Conservation (phyloP, 2,329 filamentous ascomycete genomes). For the Pseudogymnoascus sp. region DNA sequence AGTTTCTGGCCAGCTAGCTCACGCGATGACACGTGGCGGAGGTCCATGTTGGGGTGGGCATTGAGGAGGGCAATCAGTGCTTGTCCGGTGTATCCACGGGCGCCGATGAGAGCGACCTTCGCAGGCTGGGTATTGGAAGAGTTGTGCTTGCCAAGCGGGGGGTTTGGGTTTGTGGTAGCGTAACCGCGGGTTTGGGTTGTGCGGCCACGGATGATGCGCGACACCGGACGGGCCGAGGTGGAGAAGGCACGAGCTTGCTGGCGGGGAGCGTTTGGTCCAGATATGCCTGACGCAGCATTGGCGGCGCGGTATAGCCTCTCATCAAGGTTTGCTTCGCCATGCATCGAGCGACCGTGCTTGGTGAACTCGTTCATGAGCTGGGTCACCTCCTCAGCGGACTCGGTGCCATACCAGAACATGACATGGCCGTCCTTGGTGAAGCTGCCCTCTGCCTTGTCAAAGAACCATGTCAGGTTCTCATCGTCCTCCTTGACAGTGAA, state of each 20-base stretch:
- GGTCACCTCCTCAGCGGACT: slow-evolving; percentile 71
- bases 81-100: slow-evolving; percentile 89
- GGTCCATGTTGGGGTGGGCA: slow-evolving; percentile 79
- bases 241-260: slow-evolving; percentile 64
- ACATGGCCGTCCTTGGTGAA: slow-evolving; percentile 79
- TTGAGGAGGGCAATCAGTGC: slow-evolving; percentile 83
- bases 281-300: slow-evolving; percentile 55
- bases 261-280: slow-evolving; percentile 39
- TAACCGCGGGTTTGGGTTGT: slow-evolving; percentile 37
- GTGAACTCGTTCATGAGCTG: slow-evolving; percentile 80
- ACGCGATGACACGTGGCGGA: slow-evolving; percentile 85
- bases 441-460: slow-evolving; percentile 91
- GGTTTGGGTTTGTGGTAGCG: slow-evolving; percentile 75
- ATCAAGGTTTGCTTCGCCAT: slow-evolving; percentile 82
- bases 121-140: slow-evolving; percentile 71
- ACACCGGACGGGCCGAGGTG: slow-evolving; percentile 40
- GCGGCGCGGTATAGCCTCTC: slow-evolving; percentile 74
- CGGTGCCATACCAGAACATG: slow-evolving; percentile 84
- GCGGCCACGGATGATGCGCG: slow-evolving; percentile 14
- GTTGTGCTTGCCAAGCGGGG: slow-evolving; percentile 81
- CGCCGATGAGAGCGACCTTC: slow-evolving; percentile 79
- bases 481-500: slow-evolving; percentile 97
- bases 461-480: slow-evolving; percentile 97
- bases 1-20: slow-evolving; percentile 83
- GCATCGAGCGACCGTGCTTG: slow-evolving; percentile 73